A percentile compares a stretch with the other conserved stretches of the same genome.
Conservation (phyloP, 352 stramenopile species). For the Pythium phragmitis region DNA sequence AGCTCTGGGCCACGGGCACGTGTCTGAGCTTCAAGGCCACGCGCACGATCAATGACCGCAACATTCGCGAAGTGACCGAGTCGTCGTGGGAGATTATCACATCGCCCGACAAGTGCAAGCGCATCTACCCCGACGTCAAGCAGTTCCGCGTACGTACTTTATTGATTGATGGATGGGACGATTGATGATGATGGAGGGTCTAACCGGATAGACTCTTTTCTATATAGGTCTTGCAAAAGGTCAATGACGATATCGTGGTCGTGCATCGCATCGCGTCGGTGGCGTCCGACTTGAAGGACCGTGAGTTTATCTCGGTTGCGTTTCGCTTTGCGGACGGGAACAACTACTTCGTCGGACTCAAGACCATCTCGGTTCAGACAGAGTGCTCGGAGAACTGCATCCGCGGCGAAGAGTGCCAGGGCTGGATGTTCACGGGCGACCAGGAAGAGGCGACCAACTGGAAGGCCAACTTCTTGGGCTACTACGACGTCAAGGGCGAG, state of each 20-base stretch:
- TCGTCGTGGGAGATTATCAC: conserved; percentile 85
- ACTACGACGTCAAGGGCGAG: conserved; percentile 83
- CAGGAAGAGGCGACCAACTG: conserved; percentile 62
- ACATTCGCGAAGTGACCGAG: conserved; percentile 69
- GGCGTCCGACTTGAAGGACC: conserved; percentile 68
- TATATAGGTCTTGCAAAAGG: conserved; percentile 67
- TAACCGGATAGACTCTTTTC: not conserved
- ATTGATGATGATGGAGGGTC: not conserved
- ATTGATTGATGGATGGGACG: not conserved
- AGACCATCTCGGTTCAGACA: conserved; percentile 71
- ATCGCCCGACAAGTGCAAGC: conserved; percentile 78
- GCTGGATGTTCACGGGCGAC: conserved; percentile 80
- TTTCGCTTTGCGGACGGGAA: conserved; percentile 74
- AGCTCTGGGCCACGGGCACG: conserved; percentile 75
- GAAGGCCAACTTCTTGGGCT: conserved; percentile 80
- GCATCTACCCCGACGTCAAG: conserved; percentile 83
- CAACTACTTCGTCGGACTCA: conserved; percentile 78
- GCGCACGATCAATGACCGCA: conserved; percentile 62
- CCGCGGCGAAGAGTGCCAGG: conserved; percentile 77
- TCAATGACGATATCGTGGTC: conserved; percentile 83
- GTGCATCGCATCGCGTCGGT: conserved; percentile 76
- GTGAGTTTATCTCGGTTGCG: conserved; percentile 76
- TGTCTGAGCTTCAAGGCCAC: conserved; percentile 75
- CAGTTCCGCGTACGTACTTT: conserved; percentile 58
- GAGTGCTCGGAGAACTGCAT: conserved; percentile 77